Conservation (phyloP, 2,329 filamentous ascomycete genomes). For the Lizonia empirigonia region DNA sequence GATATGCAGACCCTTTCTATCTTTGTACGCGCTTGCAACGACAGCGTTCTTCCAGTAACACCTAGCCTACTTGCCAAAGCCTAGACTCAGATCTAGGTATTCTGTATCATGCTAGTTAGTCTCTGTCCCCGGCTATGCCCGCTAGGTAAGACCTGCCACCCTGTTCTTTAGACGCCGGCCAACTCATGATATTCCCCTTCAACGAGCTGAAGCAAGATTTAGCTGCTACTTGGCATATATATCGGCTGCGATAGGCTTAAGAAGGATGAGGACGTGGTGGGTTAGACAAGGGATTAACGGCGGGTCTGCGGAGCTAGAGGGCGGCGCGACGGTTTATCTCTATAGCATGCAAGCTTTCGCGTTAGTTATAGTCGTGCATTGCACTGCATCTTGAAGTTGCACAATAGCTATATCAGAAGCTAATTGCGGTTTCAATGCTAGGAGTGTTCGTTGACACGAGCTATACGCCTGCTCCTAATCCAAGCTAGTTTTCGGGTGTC, state of each 20-base stretch:
- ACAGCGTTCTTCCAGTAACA: constrained; percentile 14
- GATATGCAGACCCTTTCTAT: constrained; percentile 22
- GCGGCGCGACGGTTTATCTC: constrained; percentile 14
- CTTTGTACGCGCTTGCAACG: constrained; percentile 20
- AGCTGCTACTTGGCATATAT: constrained; percentile 19
- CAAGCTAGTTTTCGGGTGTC: too few species aligned
- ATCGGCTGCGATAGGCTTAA: constrained; percentile 18
- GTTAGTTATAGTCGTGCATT: constrained; percentile 16
- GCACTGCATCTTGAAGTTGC: constrained; percentile 17
- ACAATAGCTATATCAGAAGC: constrained; percentile 8
- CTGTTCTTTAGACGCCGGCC: neutral
- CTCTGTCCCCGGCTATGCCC: constrained; percentile 2
- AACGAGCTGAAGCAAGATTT: neutral
- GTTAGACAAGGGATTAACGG: constrained; percentile 10
- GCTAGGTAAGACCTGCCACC: too few species aligned
- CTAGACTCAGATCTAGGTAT: constrained; percentile 23
- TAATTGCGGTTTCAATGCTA: too few species aligned
- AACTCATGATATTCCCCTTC: neutral
- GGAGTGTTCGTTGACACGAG: too few species aligned
- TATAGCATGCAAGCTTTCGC: constrained; percentile 16
- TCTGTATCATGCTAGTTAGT: constrained; percentile 18
- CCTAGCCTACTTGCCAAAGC: constrained; percentile 19
- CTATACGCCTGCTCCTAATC: too few species aligned
- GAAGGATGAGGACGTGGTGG: constrained; percentile 13
- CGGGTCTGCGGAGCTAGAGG: constrained; percentile 15